Conservation (phyloP, 1,139 yeast species). For the Kluyveromyces sp. region DNA sequence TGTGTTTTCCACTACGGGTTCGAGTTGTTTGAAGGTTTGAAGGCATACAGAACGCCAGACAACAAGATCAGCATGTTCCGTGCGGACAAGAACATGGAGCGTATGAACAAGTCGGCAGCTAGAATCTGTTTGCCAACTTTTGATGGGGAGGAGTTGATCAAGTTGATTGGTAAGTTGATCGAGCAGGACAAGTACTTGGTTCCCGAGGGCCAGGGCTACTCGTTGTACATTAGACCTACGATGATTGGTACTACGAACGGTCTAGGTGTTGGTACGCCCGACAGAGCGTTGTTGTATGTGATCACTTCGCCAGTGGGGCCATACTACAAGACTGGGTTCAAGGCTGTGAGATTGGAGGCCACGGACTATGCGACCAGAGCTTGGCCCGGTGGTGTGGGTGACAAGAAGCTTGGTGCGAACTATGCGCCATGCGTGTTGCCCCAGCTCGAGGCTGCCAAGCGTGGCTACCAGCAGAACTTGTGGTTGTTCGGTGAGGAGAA, state of each 20-base stretch:
- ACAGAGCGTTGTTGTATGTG: constrained; percentile 70
- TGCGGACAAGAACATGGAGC: constrained; percentile 81
- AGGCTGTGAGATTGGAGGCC: constrained; percentile 89
- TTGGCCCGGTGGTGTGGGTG: constrained; percentile 99
- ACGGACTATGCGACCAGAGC: constrained; percentile 94
- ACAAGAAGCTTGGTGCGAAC: constrained; percentile 93
- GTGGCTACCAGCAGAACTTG: constrained; percentile 90
- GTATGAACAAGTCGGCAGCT: constrained; percentile 82
- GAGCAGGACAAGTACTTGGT: constrained; percentile 67
- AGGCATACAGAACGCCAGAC: constrained; percentile 73
- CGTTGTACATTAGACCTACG: constrained; percentile 89
- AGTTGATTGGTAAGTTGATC: constrained; percentile 67
- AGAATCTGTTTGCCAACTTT: constrained; percentile 84
- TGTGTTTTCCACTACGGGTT: constrained; percentile 91
- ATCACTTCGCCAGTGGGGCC: constrained; percentile 97
- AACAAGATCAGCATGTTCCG: constrained; percentile 77
- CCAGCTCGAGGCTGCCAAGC: constrained; percentile 74
- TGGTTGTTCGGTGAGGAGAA: constrained; percentile 95
- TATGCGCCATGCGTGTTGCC: constrained; percentile 94
- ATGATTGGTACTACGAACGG: constrained; percentile 85
- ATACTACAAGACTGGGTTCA: constrained; percentile 80
- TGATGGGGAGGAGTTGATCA: constrained; percentile 67
- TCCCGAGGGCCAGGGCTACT: constrained; percentile 80
- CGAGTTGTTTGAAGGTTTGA: constrained; percentile 92
- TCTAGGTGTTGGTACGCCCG: constrained; percentile 77